phyloP scores from a whole-genome alignment of 2,329 filamentous ascomycete genomes.

The Fusarium multiceps region DNA sequence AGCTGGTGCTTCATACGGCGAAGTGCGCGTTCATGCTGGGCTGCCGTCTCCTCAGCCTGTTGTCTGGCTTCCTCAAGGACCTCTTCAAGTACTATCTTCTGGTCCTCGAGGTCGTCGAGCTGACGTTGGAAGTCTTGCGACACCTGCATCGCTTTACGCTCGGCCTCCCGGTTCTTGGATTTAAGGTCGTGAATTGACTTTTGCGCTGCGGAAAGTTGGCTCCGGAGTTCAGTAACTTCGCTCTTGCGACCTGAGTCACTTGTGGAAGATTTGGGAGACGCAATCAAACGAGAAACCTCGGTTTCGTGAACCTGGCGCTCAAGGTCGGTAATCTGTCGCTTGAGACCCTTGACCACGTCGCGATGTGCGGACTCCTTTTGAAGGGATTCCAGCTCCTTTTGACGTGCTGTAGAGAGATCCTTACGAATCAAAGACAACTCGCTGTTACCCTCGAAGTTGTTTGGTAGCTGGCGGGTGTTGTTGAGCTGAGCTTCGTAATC shows the following conservation, averaged over 20 bases:
- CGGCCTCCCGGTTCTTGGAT: conserved; percentile 61
- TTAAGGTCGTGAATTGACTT: conserved; percentile 68
- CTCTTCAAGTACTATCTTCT: conserved; percentile 68
- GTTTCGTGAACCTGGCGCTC: conserved; percentile 75
- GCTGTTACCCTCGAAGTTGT: conserved; percentile 56
- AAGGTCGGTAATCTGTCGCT: conserved; percentile 72
- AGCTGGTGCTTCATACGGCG: conserved; percentile 61
- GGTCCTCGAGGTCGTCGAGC: conserved; percentile 68
- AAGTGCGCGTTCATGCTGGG: conserved; percentile 57
- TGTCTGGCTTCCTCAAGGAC: conserved; percentile 67
- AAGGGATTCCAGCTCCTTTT: conserved; percentile 72
- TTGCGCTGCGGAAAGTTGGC: conserved; percentile 70
- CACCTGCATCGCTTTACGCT: conserved; percentile 57
- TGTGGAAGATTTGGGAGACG: conserved; percentile 59
- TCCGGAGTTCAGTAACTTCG: conserved; percentile 69
- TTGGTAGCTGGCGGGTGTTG: conserved; percentile 50
- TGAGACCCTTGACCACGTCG: conserved; percentile 70
- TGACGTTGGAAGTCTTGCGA: conserved; percentile 63
- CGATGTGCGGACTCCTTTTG: conserved; percentile 74
- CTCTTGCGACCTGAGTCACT: conserved; percentile 64
- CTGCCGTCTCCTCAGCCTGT: conserved; percentile 60
- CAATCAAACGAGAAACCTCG: conserved; percentile 62
- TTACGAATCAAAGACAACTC: conserved; percentile 71
- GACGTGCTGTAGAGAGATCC: conserved; percentile 71
- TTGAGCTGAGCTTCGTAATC: conserved; percentile 62